Evolutionary conservation across 169 alveolate species (phyloP), one percentile per base, ranked within the genome.

Genomic region (Cyclospora cayetanensis): DNA sequence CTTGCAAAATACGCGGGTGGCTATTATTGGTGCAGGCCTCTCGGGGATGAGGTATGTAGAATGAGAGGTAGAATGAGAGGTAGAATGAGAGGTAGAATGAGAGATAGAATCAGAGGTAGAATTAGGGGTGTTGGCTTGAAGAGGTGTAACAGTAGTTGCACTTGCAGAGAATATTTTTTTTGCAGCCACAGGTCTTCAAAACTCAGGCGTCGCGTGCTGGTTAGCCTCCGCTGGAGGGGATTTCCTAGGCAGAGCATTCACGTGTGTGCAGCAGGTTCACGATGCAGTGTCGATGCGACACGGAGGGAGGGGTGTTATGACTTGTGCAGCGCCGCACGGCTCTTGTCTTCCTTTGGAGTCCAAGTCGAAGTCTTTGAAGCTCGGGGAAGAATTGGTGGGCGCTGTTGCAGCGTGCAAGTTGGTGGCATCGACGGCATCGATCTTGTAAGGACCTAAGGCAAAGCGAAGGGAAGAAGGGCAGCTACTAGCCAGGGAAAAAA

Each of bases 21-120:
- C 91, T 20, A 60, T 84, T 41, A 11, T 84, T 4, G 91, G 91
- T 34, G 91, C 91, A 7, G 91, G 91, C 65, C 66, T 84, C 52
- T 35, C 91, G 12, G 91, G 91, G 7, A 43, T 84, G 80, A 84
- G 91, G 77, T 65, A 27, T 18, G n/a, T n/a, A n/a, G n/a, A n/a
- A n/a, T n/a, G n/a, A n/a, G n/a, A n/a, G n/a, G n/a, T n/a, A n/a
- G n/a, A n/a, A n/a, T n/a, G n/a, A n/a, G n/a, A n/a, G n/a, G n/a
- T n/a, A n/a, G n/a, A n/a, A n/a, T n/a, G n/a, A n/a, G n/a, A n/a
- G n/a, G n/a, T n/a, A n/a, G n/a, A n/a, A n/a, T n/a, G n/a, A n/a
- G n/a, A n/a, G n/a, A n/a, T n/a, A n/a, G n/a, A n/a, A n/a, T n/a
- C n/a, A n/a, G n/a, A n/a, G n/a, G n/a, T n/a, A n/a, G n/a, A n/a